A percentile compares a stretch with the other conserved stretches of the same genome.
Conservation (phyloP, 2,329 filamentous ascomycete genomes). For the Epichloe hybrida region DNA sequence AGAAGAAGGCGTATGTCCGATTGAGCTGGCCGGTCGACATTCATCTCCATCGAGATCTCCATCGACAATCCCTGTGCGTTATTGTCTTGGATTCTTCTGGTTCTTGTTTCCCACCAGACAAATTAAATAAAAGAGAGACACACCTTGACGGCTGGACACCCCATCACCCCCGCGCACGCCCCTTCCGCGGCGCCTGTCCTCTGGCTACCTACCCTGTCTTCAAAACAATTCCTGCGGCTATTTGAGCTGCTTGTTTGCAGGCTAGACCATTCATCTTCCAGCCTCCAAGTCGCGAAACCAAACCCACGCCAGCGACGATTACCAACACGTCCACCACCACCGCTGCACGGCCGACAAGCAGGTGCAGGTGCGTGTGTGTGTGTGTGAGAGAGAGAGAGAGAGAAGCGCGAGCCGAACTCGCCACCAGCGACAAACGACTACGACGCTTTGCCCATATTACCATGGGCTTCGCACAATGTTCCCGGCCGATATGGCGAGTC, state of each 20-base stretch:
- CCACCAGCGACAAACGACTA: conserved; percentile 5
- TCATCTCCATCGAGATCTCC: neutral
- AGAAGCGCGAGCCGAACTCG: neutral
- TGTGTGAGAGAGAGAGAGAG: neutral
- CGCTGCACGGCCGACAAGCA: neutral
- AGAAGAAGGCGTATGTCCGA: neutral
- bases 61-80: neutral
- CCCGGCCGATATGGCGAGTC: conserved; percentile 45
- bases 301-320: neutral
- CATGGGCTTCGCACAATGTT: conserved; percentile 40
- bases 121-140: neutral
- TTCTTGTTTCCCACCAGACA: neutral
- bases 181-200: neutral
- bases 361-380: conserved; percentile 1
- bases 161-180: neutral
- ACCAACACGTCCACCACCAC: neutral
- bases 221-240: neutral
- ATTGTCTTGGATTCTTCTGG: neutral
- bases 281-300: neutral
- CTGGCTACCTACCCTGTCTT: neutral
- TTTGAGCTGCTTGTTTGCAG: neutral
- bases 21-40: neutral
- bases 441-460: conserved; percentile 4
- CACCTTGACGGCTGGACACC: neutral
- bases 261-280: neutral